Conservation (phyloP, 1,284 basidiomycete species). For the Tilletia caries region DNA sequence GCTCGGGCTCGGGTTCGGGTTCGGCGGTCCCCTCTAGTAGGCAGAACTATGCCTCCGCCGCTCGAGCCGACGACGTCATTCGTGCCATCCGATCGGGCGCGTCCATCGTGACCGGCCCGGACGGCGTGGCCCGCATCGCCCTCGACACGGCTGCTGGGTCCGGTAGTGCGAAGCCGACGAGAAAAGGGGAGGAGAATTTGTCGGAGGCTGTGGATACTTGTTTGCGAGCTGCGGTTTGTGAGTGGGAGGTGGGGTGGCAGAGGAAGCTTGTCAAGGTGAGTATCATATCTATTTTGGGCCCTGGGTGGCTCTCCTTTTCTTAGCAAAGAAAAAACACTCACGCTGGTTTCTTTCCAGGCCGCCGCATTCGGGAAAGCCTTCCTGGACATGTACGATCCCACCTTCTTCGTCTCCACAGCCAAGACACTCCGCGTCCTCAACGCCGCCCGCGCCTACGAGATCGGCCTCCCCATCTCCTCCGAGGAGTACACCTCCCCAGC, state of each 20-base stretch:
- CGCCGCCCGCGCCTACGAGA: conserved; percentile 81
- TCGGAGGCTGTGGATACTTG: conserved; percentile 85
- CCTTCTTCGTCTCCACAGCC: conserved; percentile 84
- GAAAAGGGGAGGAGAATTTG: conserved; percentile 55
- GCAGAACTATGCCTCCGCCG: conserved; percentile 71
- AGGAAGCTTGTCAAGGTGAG: conserved; percentile 67
- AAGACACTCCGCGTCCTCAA: conserved; percentile 92
- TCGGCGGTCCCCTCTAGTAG: too few species aligned
- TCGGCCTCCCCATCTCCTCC: conserved; percentile 89
- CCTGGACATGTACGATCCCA: conserved; percentile 84
- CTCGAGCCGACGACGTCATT: conserved; percentile 89
- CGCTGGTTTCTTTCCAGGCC: conserved; percentile 58
- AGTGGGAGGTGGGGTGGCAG: conserved; percentile 89
- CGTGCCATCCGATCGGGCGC: conserved; percentile 69
- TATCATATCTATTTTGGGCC: not conserved
- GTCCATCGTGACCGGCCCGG: not conserved
- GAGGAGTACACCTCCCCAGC: conserved; percentile 55
- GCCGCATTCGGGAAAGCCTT: conserved; percentile 93
- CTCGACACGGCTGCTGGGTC: not conserved
- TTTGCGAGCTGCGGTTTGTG: conserved; percentile 85
- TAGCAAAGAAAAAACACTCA: not conserved
- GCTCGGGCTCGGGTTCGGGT: too few species aligned
- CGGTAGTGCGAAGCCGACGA: not conserved
- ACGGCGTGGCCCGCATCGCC: not conserved
- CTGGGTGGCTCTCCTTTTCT: not conserved